Percentiles rank a stretch among this genome's conserved stretches.
Evolutionary conservation across 2,329 filamentous ascomycete species (phyloP).

Genomic region (Blastomyces gilchristii): DNA sequence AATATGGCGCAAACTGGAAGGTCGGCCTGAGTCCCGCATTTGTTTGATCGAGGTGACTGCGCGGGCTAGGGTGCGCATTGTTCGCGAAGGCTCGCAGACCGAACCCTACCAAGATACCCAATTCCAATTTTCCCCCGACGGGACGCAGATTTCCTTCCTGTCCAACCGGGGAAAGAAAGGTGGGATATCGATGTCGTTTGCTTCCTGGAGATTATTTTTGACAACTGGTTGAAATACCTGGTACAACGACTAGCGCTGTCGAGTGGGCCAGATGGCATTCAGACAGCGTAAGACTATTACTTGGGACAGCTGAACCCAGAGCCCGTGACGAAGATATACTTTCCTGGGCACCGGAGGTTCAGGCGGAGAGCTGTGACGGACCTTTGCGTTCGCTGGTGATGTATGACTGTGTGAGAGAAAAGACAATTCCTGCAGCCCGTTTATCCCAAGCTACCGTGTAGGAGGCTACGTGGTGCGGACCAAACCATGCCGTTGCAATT

Average conservation of each 20-base stretch:
- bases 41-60: background rate
- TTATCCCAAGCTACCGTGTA: background rate
- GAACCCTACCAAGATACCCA: background rate
- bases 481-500: background rate
- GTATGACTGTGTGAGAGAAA: background rate
- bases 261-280: background rate
- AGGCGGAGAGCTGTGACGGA: background rate
- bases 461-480: background rate
- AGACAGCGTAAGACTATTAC: background rate
- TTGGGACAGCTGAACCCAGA: background rate
- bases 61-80: background rate
- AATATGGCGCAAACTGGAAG: constrained; percentile 1
- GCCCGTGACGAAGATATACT: background rate
- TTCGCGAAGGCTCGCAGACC: background rate
- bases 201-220: background rate
- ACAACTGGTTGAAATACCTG: background rate
- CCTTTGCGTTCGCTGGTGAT: background rate
- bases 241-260: background rate
- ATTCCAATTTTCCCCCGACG: background rate
- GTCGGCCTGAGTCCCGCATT: background rate
- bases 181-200: background rate
- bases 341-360: background rate
- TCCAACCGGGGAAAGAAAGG: background rate
- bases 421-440: background rate
- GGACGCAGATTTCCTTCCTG: background rate